Evolutionary conservation across 805 yeast genomes (phyloP).

Genomic region (Kluyveromyces siamensis): DNA sequence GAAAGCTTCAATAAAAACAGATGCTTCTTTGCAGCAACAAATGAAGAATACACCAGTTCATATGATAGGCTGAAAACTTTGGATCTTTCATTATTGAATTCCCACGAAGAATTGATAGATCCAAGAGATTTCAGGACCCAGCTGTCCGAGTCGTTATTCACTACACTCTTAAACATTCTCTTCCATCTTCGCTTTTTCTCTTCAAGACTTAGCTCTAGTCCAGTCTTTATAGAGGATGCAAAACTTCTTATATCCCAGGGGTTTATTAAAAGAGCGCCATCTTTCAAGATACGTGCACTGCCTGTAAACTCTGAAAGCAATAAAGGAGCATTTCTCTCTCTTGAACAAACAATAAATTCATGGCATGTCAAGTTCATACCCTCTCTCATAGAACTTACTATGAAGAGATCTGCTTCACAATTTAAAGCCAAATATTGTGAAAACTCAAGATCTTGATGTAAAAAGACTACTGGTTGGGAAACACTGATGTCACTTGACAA

Average conservation of each 20-base stretch:
- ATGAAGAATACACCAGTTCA: slow-evolving; percentile 21
- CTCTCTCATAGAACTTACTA: slow-evolving; percentile 87
- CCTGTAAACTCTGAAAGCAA: slow-evolving; percentile 92
- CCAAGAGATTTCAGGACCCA: slow-evolving; percentile 61
- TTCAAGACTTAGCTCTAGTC: slow-evolving; percentile 54
- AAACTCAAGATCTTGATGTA: slow-evolving; percentile 83
- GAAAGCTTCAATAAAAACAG: slow-evolving; percentile 40
- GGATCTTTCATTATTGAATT: slow-evolving; percentile 35
- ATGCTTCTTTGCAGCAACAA: slow-evolving; percentile 27
- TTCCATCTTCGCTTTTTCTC: slow-evolving; percentile 59
- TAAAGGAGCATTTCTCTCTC: slow-evolving; percentile 66
- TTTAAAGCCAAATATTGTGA: slow-evolving; percentile 82
- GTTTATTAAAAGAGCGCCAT: slow-evolving; percentile 70
- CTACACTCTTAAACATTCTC: slow-evolving; percentile 46
- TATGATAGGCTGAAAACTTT: slow-evolving; percentile 28
- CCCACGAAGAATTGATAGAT: slow-evolving; percentile 46
- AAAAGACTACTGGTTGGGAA: slow-evolving; percentile 74
- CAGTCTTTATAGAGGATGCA: slow-evolving; percentile 50
- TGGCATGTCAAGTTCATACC: slow-evolving; percentile 97
- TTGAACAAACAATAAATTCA: slow-evolving; percentile 75
- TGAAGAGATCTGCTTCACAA: slow-evolving; percentile 78
- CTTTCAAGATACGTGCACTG: slow-evolving; percentile 66
- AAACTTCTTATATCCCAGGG: slow-evolving; percentile 81
- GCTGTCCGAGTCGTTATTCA: slow-evolving; percentile 56
- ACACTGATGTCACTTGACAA: slow-evolving; percentile 61